Conservation (phyloP, 306 rosid genomes). For the Lablab purpureus region DNA sequence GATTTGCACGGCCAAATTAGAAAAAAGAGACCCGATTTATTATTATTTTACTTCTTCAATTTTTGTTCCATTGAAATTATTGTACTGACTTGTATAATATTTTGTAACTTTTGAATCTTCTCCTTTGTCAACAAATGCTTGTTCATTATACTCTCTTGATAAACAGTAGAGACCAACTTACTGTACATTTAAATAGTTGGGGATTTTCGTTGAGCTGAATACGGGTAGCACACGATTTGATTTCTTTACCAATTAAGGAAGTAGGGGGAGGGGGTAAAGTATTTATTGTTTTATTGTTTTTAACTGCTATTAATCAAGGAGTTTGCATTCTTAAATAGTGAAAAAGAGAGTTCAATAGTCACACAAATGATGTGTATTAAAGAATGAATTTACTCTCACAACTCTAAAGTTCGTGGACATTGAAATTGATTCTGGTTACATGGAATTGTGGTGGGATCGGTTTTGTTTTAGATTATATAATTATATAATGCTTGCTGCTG, state of each 20-base stretch:
- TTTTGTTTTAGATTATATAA: not conserved
- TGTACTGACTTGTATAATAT: no score
- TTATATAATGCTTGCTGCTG: not conserved
- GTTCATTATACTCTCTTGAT: not conserved
- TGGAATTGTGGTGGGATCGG: not conserved
- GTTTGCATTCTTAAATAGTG: not conserved
- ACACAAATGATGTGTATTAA: not conserved
- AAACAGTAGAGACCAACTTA: not conserved
- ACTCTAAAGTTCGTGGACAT: not conserved
- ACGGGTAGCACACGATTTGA: not conserved
- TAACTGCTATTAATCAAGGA: not conserved
- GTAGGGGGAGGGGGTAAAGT: not conserved
- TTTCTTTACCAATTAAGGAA: not conserved
- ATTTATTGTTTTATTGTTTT: conserved; percentile 1
- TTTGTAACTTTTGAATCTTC: not conserved
- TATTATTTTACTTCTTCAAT: not conserved
- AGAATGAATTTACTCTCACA: not conserved
- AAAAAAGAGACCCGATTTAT: not conserved
- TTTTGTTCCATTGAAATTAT: not conserved
- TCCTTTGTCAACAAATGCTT: not conserved
- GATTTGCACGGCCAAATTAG: not conserved
- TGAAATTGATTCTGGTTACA: not conserved
- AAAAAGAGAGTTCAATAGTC: conserved; percentile 2
- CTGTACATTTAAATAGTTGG: not conserved
- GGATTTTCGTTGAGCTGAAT: not conserved